Evolutionary conservation across 23 red algal genomes (phyloP).

Genomic region (Gracilaria gracilis): DNA sequence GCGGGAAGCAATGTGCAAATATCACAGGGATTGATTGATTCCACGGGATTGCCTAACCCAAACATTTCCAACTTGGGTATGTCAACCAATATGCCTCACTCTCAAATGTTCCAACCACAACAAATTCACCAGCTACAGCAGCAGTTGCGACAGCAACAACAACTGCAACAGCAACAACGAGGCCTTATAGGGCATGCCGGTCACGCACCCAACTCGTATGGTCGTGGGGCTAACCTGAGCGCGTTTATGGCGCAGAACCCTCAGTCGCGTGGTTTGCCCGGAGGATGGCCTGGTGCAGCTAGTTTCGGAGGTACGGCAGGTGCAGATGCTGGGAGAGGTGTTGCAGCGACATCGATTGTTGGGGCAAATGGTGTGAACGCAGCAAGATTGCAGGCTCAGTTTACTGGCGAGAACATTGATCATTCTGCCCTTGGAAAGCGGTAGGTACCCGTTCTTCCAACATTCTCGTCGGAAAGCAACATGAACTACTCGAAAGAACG

Average conservation of each 20-base stretch:
- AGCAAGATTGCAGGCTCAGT: not conserved
- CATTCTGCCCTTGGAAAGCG: conserved; percentile 8
- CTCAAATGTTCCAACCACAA: conserved; percentile 20
- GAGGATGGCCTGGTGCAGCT: not conserved
- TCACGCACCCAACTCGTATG: not conserved
- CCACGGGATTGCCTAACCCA: not conserved
- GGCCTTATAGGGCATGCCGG: not conserved
- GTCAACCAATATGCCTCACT: not conserved
- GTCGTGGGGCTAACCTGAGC: not conserved
- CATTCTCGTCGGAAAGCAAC: not conserved
- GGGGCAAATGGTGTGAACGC: not conserved
- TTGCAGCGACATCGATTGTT: conserved; percentile 14
- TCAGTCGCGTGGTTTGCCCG: not conserved
- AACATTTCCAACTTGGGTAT: not conserved
- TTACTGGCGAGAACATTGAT: conserved; percentile 19
- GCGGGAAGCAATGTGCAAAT: not conserved
- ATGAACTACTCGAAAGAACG: not conserved
- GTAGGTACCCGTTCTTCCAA: not conserved
- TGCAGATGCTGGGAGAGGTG: not conserved
- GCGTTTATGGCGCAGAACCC: not conserved
- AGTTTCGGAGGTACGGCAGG: not conserved
- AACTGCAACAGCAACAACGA: conserved; percentile 30
- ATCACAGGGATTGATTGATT: conserved; percentile 23
- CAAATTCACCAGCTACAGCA: conserved; percentile 42
- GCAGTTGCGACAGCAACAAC: conserved; percentile 31